Evolutionary conservation across 768 basidiomycete genomes (phyloP).

Genomic region (Boletus rufocinnamomeus): DNA sequence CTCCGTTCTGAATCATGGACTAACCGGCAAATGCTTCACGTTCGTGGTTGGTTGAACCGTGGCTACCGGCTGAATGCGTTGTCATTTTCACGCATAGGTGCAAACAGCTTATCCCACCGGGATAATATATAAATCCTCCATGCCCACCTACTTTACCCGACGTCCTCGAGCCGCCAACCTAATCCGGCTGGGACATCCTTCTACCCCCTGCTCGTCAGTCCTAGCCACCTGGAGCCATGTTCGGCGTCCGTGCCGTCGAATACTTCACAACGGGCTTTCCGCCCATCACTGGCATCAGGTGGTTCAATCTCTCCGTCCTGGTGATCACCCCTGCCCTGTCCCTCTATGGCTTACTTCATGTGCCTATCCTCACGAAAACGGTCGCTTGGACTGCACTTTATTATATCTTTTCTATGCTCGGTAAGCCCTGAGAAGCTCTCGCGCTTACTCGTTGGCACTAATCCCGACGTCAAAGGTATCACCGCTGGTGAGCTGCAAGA

Average conservation of each 20-base stretch:
- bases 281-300: slow-evolving; percentile 56
- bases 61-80: slow-evolving; percentile 24
- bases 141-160: slow-evolving; percentile 19
- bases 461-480: slow-evolving; percentile 41
- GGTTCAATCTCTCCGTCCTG: slow-evolving; percentile 77
- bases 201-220: slow-evolving; percentile 1
- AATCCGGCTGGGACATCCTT: not conserved
- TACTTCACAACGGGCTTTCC: slow-evolving; percentile 41
- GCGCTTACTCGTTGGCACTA: slow-evolving; percentile 15
- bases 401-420: slow-evolving; percentile 87
- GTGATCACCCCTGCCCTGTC: slow-evolving; percentile 70
- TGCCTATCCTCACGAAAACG: slow-evolving; percentile 52
- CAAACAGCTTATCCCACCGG: slow-evolving; percentile 24
- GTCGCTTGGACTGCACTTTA: slow-evolving; percentile 62
- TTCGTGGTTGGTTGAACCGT: slow-evolving; percentile 19
- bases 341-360: slow-evolving; percentile 62
- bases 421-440: slow-evolving; percentile 39
- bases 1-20: slow-evolving; percentile 16
- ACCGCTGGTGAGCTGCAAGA: slow-evolving; percentile 45
- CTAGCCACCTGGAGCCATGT: slow-evolving; percentile 13
- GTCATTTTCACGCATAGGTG: slow-evolving; percentile 20
- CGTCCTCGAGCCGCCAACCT: slow-evolving; percentile 14
- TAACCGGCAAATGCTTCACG: slow-evolving; percentile 7
- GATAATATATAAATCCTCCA: slow-evolving; percentile 31
- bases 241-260: slow-evolving; percentile 9